These are phyloP conservation scores for Diaporthe citriasiana DNA, from an alignment of 2,329 filamentous ascomycete species.

Conservation along the genomic window DNA sequence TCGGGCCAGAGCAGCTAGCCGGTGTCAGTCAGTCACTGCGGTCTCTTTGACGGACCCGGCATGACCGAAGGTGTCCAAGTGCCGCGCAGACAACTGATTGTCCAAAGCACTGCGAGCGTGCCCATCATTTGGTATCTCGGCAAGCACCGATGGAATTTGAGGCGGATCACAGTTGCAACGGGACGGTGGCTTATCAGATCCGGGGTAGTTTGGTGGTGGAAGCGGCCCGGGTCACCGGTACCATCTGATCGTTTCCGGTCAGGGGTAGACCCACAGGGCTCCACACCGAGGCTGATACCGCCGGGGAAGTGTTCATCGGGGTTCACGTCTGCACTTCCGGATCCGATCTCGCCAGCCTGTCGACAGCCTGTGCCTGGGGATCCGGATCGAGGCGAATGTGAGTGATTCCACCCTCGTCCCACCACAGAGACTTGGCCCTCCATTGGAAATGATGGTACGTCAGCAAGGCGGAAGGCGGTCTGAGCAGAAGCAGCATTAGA, in stretches of 20 bases:
- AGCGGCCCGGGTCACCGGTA: constrained; percentile 34
- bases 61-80: neutral
- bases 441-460: constrained; percentile 20
- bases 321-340: constrained; percentile 13
- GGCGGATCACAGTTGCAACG: neutral
- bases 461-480: constrained; percentile 16
- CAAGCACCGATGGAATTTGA: neutral
- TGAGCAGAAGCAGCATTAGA: constrained; percentile 22
- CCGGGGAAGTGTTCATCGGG: constrained; percentile 22
- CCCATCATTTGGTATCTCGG: constrained; percentile 24
- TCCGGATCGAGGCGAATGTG: constrained; percentile 28
- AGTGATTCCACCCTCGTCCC: constrained; percentile 40
- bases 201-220: constrained; percentile 16
- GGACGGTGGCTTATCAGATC: constrained; percentile 38
- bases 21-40: constrained; percentile 11
- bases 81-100: neutral
- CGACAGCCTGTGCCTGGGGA: constrained; percentile 15
- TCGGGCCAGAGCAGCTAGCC: constrained; percentile 3
- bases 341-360: constrained; percentile 31
- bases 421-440: constrained; percentile 12
- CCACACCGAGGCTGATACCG: constrained; percentile 31
- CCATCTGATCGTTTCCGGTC: constrained; percentile 34
- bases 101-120: neutral
- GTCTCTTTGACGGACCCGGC: neutral
- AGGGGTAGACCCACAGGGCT: constrained; percentile 26